Evolutionary conservation across 2,329 filamentous ascomycete species (phyloP).

Genomic region (Microsporum ferrugineum): DNA sequence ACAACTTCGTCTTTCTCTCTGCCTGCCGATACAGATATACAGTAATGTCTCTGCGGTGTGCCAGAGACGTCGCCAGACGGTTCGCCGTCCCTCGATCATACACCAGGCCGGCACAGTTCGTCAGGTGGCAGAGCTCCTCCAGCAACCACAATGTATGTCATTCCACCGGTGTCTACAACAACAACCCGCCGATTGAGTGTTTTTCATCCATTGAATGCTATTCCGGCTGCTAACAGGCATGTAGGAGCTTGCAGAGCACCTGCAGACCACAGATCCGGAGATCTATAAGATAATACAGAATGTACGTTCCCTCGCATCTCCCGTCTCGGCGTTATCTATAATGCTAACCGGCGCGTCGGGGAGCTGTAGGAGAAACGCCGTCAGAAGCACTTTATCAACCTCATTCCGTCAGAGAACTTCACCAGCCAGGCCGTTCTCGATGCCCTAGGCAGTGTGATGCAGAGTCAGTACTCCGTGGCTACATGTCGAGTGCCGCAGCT

Average conservation of each 20-base stretch:
- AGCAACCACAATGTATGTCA: conserved; percentile 32
- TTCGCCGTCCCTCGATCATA: background rate
- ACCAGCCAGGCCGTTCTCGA: conserved; percentile 87
- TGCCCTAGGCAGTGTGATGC: conserved; percentile 86
- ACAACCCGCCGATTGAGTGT: background rate
- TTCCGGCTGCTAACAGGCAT: background rate
- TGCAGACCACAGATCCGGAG: conserved; percentile 74
- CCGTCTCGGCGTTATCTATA: background rate
- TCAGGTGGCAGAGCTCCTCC: conserved; percentile 29
- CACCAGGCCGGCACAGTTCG: conserved; percentile 11
- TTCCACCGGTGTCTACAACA: background rate
- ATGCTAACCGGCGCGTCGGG: background rate
- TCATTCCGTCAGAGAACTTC: conserved; percentile 92
- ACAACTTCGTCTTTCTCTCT: no score
- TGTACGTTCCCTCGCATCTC: conserved; percentile 38
- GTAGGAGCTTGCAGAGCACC: conserved; percentile 65
- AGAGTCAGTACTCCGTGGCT: conserved; percentile 50
- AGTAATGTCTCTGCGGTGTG: background rate
- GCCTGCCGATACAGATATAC: background rate
- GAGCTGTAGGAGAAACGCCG: conserved; percentile 69
- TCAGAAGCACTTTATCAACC: conserved; percentile 97
- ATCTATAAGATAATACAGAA: conserved; percentile 86
- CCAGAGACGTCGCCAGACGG: background rate
- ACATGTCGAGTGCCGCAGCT: background rate
- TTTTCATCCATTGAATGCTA: background rate